Evolutionary conservation across 2,329 filamentous ascomycete species (phyloP).

Genomic region (Talaromyces sp.): DNA sequence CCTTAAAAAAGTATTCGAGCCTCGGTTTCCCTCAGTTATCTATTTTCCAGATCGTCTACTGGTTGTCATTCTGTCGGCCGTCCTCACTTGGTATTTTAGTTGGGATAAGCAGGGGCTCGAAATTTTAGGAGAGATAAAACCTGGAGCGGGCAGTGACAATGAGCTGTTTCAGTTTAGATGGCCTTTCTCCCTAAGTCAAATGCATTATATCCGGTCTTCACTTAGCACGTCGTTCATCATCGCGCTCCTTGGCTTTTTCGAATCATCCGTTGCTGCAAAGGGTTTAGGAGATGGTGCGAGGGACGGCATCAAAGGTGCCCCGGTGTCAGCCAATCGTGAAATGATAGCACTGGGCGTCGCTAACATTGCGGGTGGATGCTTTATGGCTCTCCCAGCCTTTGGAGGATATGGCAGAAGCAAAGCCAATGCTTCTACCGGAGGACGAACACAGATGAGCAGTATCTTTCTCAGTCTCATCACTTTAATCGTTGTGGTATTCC

Average conservation of each 20-base stretch:
- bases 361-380: conserved; percentile 86
- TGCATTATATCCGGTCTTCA: conserved; percentile 77
- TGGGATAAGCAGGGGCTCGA: conserved; percentile 80
- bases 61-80: conserved; percentile 77
- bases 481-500: conserved; percentile 70
- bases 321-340: conserved; percentile 85
- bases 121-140: conserved; percentile 75
- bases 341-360: conserved; percentile 86
- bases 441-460: conserved; percentile 88
- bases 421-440: conserved; percentile 87
- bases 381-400: conserved; percentile 89
- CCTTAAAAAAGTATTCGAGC: conserved; percentile 74
- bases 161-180: conserved; percentile 73
- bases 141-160: conserved; percentile 69
- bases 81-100: conserved; percentile 68
- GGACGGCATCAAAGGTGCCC: conserved; percentile 70
- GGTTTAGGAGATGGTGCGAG: conserved; percentile 63
- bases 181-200: conserved; percentile 71
- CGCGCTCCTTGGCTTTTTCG: conserved; percentile 94
- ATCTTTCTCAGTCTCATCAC: conserved; percentile 81
- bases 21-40: conserved; percentile 71
- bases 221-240: conserved; percentile 92
- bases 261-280: conserved; percentile 93
- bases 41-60: conserved; percentile 90
- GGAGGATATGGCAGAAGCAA: conserved; percentile 95